phyloP scores from a whole-genome alignment of 768 basidiomycete genomes.

The Hebeloma cylindrosporum region DNA sequence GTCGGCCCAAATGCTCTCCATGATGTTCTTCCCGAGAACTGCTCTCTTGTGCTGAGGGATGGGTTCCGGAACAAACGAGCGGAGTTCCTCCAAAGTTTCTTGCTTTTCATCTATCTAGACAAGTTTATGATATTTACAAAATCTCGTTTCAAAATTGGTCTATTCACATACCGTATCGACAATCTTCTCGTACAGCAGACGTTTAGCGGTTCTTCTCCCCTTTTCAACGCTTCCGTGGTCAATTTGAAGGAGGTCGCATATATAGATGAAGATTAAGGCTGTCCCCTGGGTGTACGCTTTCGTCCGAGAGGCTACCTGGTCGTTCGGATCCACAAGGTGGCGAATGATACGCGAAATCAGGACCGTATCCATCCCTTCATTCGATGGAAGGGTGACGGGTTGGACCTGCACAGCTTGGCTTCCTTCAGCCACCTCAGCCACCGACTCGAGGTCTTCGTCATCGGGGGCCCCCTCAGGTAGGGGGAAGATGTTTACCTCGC shows the following conservation, averaged over 20 bases:
- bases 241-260: slow-evolving; percentile 12
- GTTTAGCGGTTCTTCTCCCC: slow-evolving; percentile 7
- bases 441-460: too few species aligned
- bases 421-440: too few species aligned
- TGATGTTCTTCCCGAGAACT: slow-evolving; percentile 30
- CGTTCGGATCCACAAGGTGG: slow-evolving; percentile 3
- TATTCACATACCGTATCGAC: slow-evolving; percentile 3
- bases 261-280: slow-evolving; percentile 9
- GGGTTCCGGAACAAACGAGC: slow-evolving; percentile 1
- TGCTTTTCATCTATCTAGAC: background rate
- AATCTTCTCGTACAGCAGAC: slow-evolving; percentile 11
- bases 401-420: too few species aligned
- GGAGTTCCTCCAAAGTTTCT: background rate
- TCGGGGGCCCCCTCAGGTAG: too few species aligned
- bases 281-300: slow-evolving; percentile 14
- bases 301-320: background rate
- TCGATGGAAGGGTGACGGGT: too few species aligned
- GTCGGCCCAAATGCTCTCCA: slow-evolving; percentile 29
- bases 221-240: slow-evolving; percentile 7
- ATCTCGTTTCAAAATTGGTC: background rate
- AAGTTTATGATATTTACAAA: background rate
- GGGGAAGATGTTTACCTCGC: too few species aligned
- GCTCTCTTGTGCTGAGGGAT: slow-evolving; percentile 1
- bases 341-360: background rate
- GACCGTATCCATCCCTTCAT: too few species aligned